Conservation (phyloP, 2,329 filamentous ascomycete genomes). For the Aspergillus sp. region DNA sequence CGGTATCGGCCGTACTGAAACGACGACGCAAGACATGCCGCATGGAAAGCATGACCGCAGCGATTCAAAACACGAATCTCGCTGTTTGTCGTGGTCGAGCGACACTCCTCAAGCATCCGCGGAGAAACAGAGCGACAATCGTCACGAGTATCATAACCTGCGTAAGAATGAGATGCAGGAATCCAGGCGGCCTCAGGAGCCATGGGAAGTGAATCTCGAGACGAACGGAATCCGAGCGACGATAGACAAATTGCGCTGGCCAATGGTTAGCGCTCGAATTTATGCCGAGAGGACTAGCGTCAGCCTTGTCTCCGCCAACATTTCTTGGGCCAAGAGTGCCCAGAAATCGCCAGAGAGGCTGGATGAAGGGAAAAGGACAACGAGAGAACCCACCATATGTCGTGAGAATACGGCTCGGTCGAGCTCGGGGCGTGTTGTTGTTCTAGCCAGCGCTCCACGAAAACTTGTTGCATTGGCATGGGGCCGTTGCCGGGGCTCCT, state of each 20-base stretch:
- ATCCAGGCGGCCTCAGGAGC: slow-evolving; percentile 14
- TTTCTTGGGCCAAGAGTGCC: slow-evolving; percentile 11
- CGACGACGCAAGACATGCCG: slow-evolving; percentile 23
- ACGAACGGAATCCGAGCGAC: slow-evolving; percentile 11
- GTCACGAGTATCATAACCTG: background rate
- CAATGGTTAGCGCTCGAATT: slow-evolving; percentile 8
- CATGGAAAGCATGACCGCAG: slow-evolving; percentile 26
- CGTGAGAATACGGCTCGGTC: slow-evolving; percentile 16
- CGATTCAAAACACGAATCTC: slow-evolving; percentile 20
- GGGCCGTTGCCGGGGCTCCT: slow-evolving; percentile 3
- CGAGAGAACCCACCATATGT: slow-evolving; percentile 20
- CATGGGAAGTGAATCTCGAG: slow-evolving; percentile 10
- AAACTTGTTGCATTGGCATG: slow-evolving; percentile 12
- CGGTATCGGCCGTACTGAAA: slow-evolving; percentile 22
- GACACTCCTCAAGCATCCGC: background rate
- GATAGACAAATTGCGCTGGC: slow-evolving; percentile 24
- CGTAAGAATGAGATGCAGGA: slow-evolving; percentile 2
- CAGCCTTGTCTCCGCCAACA: slow-evolving; percentile 16
- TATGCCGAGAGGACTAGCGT: slow-evolving; percentile 12
- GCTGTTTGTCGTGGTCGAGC: slow-evolving; percentile 2
- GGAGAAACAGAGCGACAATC: background rate
- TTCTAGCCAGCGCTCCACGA: slow-evolving; percentile 23
- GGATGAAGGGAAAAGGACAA: slow-evolving; percentile 3
- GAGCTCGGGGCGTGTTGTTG: slow-evolving; percentile 14
- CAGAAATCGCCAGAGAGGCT: background rate